Conservation (phyloP, 768 basidiomycete species). For the Terana coerulea region DNA sequence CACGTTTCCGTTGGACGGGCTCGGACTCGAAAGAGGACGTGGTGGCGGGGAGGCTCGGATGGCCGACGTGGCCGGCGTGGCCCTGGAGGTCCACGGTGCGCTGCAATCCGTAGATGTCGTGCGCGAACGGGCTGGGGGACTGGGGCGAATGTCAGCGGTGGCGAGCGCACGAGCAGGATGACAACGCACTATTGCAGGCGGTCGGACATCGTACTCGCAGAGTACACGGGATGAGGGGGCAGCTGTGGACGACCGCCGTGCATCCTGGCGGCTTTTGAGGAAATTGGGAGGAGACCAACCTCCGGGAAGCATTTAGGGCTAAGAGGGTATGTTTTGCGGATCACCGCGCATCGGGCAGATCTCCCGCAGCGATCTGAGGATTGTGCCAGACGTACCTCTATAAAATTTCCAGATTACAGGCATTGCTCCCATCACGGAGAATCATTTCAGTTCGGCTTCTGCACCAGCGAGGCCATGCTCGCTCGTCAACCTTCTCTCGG, state of each 20-base stretch:
- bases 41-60: not conserved
- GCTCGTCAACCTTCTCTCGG: not conserved
- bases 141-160: too few relatives aligned
- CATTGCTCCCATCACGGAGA: slow-evolving; percentile 1
- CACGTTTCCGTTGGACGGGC: slow-evolving; percentile 70
- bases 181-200: slow-evolving; percentile 30
- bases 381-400: slow-evolving; percentile 6
- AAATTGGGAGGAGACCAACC: slow-evolving; percentile 17
- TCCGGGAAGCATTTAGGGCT: slow-evolving; percentile 14
- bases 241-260: slow-evolving; percentile 18
- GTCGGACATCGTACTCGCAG: slow-evolving; percentile 29
- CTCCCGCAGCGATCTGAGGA: not conserved
- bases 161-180: not conserved
- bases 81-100: slow-evolving; percentile 34
- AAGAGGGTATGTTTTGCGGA: slow-evolving; percentile 31
- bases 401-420: slow-evolving; percentile 5
- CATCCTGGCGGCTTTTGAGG: slow-evolving; percentile 25
- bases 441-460: slow-evolving; percentile 8
- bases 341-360: slow-evolving; percentile 32
- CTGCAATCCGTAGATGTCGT: slow-evolving; percentile 4
- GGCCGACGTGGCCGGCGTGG: too few relatives aligned
- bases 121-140: not conserved
- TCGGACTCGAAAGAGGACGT: slow-evolving; percentile 30
- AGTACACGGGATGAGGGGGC: slow-evolving; percentile 21
- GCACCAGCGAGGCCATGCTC: slow-evolving; percentile 1